Percentiles rank a stretch among this genome's conserved stretches.
These are phyloP conservation scores for Logfia minima DNA, from an alignment of 129 eudicot species.

Conservation along the genomic window DNA sequence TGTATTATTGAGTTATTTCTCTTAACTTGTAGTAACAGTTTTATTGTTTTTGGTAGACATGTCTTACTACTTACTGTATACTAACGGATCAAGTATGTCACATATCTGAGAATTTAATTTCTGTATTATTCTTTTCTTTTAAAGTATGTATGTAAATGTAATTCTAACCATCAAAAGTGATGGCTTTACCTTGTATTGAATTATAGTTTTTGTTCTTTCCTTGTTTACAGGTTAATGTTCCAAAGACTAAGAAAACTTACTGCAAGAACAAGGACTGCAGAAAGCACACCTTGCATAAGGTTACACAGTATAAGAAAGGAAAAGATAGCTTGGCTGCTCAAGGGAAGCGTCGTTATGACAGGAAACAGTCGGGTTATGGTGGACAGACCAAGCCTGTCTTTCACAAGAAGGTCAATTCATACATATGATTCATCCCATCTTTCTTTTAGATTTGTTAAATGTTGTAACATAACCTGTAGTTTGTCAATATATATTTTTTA, in stretches of 20 bases:
- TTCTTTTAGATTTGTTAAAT: not conserved
- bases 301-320: conserved; percentile 50
- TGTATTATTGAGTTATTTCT: not conserved
- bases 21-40: not conserved
- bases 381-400: conserved; percentile 51
- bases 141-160: not conserved
- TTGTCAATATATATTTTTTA: too few relatives aligned
- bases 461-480: not conserved
- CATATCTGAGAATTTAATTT: too few relatives aligned
- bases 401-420: conserved; percentile 39
- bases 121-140: too few relatives aligned
- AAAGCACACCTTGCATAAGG: conserved; percentile 47
- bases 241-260: conserved; percentile 45
- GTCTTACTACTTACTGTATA: not conserved
- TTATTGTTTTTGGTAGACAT: not conserved
- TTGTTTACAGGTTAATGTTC: conserved; percentile 36
- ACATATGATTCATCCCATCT: not conserved
- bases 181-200: not conserved
- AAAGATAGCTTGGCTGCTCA: conserved; percentile 49
- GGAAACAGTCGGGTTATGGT: conserved; percentile 51
- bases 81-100: too few relatives aligned
- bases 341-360: conserved; percentile 50
- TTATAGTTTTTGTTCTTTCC: not conserved
- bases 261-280: conserved; percentile 49
- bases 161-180: not conserved